Evolutionary conservation across 192 early-diverging fungal species (phyloP), one percentile per base, ranked within the genome.

Genomic region (Entomortierella lignicola): DNA sequence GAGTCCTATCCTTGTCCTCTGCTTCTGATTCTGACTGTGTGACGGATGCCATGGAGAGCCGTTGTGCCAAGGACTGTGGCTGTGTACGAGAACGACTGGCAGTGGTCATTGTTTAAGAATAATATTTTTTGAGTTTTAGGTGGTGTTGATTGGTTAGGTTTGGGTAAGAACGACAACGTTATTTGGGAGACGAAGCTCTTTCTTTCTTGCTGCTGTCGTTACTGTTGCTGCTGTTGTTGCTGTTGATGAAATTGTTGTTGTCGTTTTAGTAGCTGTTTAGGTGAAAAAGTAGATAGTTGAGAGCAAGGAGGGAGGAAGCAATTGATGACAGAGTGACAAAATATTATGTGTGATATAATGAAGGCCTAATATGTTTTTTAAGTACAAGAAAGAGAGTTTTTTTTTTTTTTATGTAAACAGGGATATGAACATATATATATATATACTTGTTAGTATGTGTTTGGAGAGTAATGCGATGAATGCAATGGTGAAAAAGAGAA

Each of bases 1-100:
- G 60, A 23, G 69, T 62, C 30, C 31, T 47, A 17, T 71, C 69
- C 23, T 63, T 8, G 44, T 72, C 70, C 12, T 66, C 53, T 21
- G 52, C 8, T 20, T 66, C 63, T 32, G 63, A 66, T 13, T 26
- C 37, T 25, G 51, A 66, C 5, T 21, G 43, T 10, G 62, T n/a
- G 3, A 2, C 17, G 25, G 57, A 42, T 6, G 48, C 2, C 31
- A 17, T 27, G 4, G 61, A 63, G 21, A 50, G 44, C 4, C 60
- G 42, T 30, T 44, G 60, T 15, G 60, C 42, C 25, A 30, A 25
- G 1, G 44, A n/a, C n/a, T 44, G 43, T 18, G 60, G 44, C 44
- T 50, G 60, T 61, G 44, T 26, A 12, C n/a, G 60, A 39, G 29
- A 43, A 48, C 12, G 4, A 2, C n/a, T 34, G n/a, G 5, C 29